Conservation (phyloP, 768 basidiomycete species). For the Gloeostereum incarnatum region DNA sequence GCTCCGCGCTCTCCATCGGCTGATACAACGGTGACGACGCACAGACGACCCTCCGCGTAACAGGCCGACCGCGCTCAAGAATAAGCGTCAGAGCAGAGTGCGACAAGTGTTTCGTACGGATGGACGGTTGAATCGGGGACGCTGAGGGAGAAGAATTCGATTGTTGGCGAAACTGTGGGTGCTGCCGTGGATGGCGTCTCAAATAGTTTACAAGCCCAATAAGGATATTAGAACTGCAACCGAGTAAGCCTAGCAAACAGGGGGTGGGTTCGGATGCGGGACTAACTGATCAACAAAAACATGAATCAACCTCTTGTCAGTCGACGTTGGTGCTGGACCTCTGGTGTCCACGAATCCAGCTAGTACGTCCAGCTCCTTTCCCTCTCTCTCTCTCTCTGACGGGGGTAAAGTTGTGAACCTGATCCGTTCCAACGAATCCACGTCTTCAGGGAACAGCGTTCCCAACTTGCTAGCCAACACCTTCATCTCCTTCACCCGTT, state of each 20-base stretch:
- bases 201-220: slow-evolving; percentile 72
- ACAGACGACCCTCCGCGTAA: slow-evolving; percentile 67
- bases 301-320: slow-evolving; percentile 20
- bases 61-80: slow-evolving; percentile 72
- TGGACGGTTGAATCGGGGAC: slow-evolving; percentile 21
- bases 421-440: slow-evolving; percentile 7
- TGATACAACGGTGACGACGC: slow-evolving; percentile 82
- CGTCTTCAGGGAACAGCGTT: slow-evolving; percentile 14
- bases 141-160: slow-evolving; percentile 5
- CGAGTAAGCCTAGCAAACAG: not conserved
- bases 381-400: slow-evolving; percentile 3
- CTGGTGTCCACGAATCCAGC: slow-evolving; percentile 16
- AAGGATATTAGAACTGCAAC: slow-evolving; percentile 75
- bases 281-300: slow-evolving; percentile 38
- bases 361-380: slow-evolving; percentile 7
- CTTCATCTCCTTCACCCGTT: slow-evolving; percentile 13
- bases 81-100: slow-evolving; percentile 72
- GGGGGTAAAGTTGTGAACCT: slow-evolving; percentile 5
- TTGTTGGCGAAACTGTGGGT: slow-evolving; percentile 8
- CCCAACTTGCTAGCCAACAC: slow-evolving; percentile 12
- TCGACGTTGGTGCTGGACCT: slow-evolving; percentile 12
- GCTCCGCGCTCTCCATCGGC: slow-evolving; percentile 62
- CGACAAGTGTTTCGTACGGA: slow-evolving; percentile 43
- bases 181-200: slow-evolving; percentile 37
- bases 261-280: not conserved